Evolutionary conservation across 2,329 filamentous ascomycete genomes (phyloP).

Genomic region (Xylaria sp.): DNA sequence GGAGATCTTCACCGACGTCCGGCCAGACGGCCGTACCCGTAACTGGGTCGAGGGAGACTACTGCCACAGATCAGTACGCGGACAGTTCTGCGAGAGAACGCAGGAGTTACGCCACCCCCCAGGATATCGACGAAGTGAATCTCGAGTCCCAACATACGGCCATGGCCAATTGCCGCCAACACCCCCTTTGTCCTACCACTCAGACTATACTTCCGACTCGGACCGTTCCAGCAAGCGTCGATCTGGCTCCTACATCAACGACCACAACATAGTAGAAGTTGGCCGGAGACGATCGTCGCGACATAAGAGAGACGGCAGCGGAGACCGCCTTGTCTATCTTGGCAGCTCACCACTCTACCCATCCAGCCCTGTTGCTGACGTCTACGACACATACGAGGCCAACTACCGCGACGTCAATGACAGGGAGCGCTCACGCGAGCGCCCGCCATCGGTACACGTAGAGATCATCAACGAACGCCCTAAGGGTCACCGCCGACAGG

Average conservation of each 20-base stretch:
- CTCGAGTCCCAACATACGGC: conserved; percentile 41
- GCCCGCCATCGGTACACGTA: conserved; percentile 43
- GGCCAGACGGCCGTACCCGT: conserved; percentile 51
- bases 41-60: conserved; percentile 44
- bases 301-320: conserved; percentile 40
- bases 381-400: conserved; percentile 19
- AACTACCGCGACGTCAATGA: conserved; percentile 34
- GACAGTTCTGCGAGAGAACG: conserved; percentile 50
- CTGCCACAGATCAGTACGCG: conserved; percentile 48
- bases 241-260: conserved; percentile 48
- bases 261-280: conserved; percentile 44
- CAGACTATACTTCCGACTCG: conserved; percentile 40
- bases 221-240: conserved; percentile 41
- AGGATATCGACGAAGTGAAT: conserved; percentile 44
- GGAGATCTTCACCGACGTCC: conserved; percentile 53
- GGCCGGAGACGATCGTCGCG: conserved; percentile 39
- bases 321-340: conserved; percentile 53
- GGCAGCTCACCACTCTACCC: conserved; percentile 53
- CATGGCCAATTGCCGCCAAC: conserved; percentile 49
- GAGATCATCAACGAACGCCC: conserved; percentile 45
- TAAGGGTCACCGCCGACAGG: conserved; percentile 46
- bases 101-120: conserved; percentile 49
- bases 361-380: conserved; percentile 44
- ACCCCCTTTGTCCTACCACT: conserved; percentile 45
- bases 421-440: conserved; percentile 31